These are phyloP conservation scores for Letharia lupina DNA, from an alignment of 495 filamentous ascomycete genomes.

Conservation along the genomic window DNA sequence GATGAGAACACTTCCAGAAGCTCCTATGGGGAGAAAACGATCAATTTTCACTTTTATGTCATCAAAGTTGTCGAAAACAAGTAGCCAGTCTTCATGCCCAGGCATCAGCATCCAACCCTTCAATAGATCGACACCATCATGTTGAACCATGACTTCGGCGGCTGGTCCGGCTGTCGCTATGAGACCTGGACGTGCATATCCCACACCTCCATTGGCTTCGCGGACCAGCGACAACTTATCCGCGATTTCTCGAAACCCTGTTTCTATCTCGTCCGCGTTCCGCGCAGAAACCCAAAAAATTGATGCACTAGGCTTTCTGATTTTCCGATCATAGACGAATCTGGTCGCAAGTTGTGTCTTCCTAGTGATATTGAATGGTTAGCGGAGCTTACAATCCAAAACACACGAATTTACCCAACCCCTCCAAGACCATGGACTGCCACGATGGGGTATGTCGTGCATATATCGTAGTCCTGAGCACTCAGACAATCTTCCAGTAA, in stretches of 20 bases:
- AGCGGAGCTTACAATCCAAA: neutral
- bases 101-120: no score
- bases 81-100: no score
- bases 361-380: neutral
- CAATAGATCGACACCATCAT: no score
- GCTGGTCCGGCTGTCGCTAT: no score
- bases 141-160: no score
- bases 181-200: no score
- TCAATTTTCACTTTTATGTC: no score
- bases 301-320: neutral
- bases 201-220: no score
- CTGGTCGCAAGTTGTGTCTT: conserved; percentile 6
- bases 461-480: neutral
- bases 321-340: conserved; percentile 5
- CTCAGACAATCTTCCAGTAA: conserved; percentile 1
- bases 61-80: no score
- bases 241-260: neutral
- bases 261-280: neutral
- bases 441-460: neutral
- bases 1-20: no score
- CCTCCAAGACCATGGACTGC: conserved; percentile 12
- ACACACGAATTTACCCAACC: neutral
- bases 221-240: neutral
- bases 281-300: conserved; percentile 9
- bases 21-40: no score